phyloP scores from a whole-genome alignment of 176 grass and related monocot species.

The Lolium perenne region DNA sequence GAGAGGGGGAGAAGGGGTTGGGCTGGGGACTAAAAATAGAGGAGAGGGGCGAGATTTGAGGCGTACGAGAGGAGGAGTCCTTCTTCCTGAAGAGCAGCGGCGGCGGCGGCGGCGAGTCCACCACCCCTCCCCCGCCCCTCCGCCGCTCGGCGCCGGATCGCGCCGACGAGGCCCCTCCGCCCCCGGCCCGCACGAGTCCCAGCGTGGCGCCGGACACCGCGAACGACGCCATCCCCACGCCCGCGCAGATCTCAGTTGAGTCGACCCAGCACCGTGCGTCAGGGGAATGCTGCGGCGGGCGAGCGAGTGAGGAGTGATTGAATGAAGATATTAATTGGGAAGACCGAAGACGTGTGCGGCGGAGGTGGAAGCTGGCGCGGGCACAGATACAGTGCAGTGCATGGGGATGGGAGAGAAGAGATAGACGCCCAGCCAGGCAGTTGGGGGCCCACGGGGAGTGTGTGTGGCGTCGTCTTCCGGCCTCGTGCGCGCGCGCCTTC shows the following conservation, averaged over 20 bases:
- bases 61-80: slow-evolving; percentile 46
- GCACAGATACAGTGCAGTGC: slow-evolving; percentile 11
- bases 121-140: slow-evolving; percentile 20
- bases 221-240: slow-evolving; percentile 49
- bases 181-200: slow-evolving; percentile 49
- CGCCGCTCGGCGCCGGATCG: slow-evolving; percentile 50
- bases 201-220: slow-evolving; percentile 66
- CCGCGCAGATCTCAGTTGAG: slow-evolving; percentile 7
- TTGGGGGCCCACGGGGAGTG: slow-evolving; percentile 10
- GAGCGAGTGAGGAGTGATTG: background rate
- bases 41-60: background rate
- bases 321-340: slow-evolving; percentile 41
- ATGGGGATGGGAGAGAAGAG: slow-evolving; percentile 43
- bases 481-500: slow-evolving; percentile 10
- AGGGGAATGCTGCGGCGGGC: slow-evolving; percentile 1
- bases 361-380: slow-evolving; percentile 21
- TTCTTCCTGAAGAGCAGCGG: slow-evolving; percentile 60
- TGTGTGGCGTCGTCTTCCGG: slow-evolving; percentile 52
- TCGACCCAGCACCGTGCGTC: background rate
- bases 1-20: background rate
- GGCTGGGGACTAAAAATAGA: slow-evolving; percentile 23
- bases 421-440: background rate
- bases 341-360: slow-evolving; percentile 54
- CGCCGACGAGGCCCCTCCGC: background rate
- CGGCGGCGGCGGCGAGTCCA: slow-evolving; percentile 45